Evolutionary conservation across 2,329 filamentous ascomycete genomes (phyloP), one percentile per base, ranked within the genome.

Genomic region (Davidsoniella virescens): DNA sequence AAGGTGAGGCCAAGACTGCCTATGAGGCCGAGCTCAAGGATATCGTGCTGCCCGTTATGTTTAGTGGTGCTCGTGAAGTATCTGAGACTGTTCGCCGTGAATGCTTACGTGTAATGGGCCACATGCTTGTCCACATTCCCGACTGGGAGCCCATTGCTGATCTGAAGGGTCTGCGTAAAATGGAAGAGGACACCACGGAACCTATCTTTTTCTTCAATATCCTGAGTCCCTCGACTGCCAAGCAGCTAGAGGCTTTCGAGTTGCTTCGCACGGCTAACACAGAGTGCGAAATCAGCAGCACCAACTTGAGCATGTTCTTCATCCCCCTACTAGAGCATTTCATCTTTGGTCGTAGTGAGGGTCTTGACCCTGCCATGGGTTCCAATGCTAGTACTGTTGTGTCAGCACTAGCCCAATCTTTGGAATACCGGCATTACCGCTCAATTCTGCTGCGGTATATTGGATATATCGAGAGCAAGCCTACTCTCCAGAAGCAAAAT

Each of bases 271-370:
- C 73, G 7, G 81, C 82, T 55, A 84, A 85, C 50, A 63, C 69
- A 8, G 72, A 72, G 51, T 71, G 75, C 10, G 71, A 77, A 45
- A 69, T 98, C 53, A 75, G 75, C 54, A 84, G 85, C 58, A 78
- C 78, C 48, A 94, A 94, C 59, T 72, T 94, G 55, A 80, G 82
- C 52, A 82, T 90, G 16, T 84, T 95, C 59, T 86, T 96, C 60
- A 76, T 98, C 39, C 93, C 92, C 0, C 70, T 98, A 17, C 71
- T 96, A 8, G 92, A 98, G 61, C 88, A 95, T 61, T 96, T 95
- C 60, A 82, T 95, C 20, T 90, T 94, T 60, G 83, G 87, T 52
- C 78, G 83, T 53, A 77, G 76, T 4, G 84, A 87, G 44, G 71
- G 73, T 7, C 87, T 94, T 61, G 87, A 87, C 36, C 84, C 93